A percentile compares a stretch with the other conserved stretches of the same genome.
phyloP scores from a whole-genome alignment of 2,329 filamentous ascomycete genomes.

The Xylaria sp. region DNA sequence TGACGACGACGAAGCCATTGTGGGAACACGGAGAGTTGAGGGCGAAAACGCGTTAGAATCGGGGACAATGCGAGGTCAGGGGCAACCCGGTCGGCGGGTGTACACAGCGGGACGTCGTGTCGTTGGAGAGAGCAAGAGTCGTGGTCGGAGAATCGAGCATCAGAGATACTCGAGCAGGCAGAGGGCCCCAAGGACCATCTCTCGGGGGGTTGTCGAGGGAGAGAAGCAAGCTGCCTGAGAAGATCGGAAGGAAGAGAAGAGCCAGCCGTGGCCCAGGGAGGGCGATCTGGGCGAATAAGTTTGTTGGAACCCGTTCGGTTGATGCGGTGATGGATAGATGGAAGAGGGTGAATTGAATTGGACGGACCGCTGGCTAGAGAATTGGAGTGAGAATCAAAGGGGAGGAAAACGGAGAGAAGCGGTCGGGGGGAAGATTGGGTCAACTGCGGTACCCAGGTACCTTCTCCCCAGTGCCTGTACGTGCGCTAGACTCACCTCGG shows the following conservation, averaged over 20 bases:
- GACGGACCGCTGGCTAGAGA: slow-evolving; percentile 40
- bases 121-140: slow-evolving; percentile 26
- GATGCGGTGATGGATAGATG: slow-evolving; percentile 37
- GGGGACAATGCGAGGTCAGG: slow-evolving; percentile 33
- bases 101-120: slow-evolving; percentile 27
- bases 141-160: slow-evolving; percentile 43
- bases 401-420: slow-evolving; percentile 48
- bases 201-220: slow-evolving; percentile 42
- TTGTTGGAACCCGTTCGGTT: slow-evolving; percentile 29
- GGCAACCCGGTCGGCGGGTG: slow-evolving; percentile 18
- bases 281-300: slow-evolving; percentile 34
- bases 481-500: slow-evolving; percentile 4
- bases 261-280: slow-evolving; percentile 45
- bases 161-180: slow-evolving; percentile 46
- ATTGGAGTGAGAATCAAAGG: slow-evolving; percentile 48
- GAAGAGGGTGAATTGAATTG: slow-evolving; percentile 42
- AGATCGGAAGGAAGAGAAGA: slow-evolving; percentile 36
- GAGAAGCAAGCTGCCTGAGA: slow-evolving; percentile 39
- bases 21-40: slow-evolving; percentile 38
- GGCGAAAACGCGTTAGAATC: slow-evolving; percentile 29
- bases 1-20: slow-evolving; percentile 88
- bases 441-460: slow-evolving; percentile 31
- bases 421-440: slow-evolving; percentile 44
- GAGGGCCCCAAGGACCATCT: slow-evolving; percentile 44
- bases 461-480: slow-evolving; percentile 6